Evolutionary conservation across 1,284 basidiomycete genomes (phyloP).

Genomic region (Tilletia caries): DNA sequence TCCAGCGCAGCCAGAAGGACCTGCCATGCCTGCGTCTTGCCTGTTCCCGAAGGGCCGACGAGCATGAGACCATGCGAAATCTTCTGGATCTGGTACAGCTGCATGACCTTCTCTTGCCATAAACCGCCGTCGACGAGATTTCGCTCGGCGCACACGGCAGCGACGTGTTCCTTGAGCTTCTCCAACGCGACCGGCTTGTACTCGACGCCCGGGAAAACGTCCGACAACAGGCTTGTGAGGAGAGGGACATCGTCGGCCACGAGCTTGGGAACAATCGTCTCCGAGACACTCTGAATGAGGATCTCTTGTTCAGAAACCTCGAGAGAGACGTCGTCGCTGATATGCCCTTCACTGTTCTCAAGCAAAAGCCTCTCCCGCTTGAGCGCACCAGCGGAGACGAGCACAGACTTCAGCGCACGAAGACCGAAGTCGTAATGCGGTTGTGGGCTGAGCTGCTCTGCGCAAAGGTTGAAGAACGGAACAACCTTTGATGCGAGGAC

Average conservation of each 20-base stretch:
- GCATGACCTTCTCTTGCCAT: conserved; percentile 93
- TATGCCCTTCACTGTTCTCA: conserved; percentile 2
- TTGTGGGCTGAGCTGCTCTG: conserved; percentile 92
- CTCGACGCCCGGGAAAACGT: conserved; percentile 94
- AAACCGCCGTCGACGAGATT: conserved; percentile 70
- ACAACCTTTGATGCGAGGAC: conserved; percentile 94
- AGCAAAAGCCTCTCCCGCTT: conserved; percentile 68
- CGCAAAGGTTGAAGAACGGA: conserved; percentile 97
- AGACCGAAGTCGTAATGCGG: conserved; percentile 99
- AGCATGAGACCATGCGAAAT: conserved; percentile 99
- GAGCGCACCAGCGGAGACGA: conserved; percentile 93
- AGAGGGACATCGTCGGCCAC: conserved; percentile 95
- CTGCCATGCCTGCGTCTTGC: conserved; percentile 96
- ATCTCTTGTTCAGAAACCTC: conserved; percentile 85
- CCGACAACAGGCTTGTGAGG: conserved; percentile 85
- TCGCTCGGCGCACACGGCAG: conserved; percentile 79
- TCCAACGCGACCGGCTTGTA: conserved; percentile 86
- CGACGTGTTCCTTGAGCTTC: conserved; percentile 76
- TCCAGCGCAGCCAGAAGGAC: conserved; percentile 87
- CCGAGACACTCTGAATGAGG: conserved; percentile 96
- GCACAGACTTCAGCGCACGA: conserved; percentile 91
- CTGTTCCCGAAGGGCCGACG: conserved; percentile 94
- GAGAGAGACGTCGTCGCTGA: conserved; percentile 16
- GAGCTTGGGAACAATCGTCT: conserved; percentile 96
- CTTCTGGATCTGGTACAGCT: conserved; percentile 98